Evolutionary conservation across 495 filamentous ascomycete genomes (phyloP).

Genomic region (Penicillium longicatenatum): DNA sequence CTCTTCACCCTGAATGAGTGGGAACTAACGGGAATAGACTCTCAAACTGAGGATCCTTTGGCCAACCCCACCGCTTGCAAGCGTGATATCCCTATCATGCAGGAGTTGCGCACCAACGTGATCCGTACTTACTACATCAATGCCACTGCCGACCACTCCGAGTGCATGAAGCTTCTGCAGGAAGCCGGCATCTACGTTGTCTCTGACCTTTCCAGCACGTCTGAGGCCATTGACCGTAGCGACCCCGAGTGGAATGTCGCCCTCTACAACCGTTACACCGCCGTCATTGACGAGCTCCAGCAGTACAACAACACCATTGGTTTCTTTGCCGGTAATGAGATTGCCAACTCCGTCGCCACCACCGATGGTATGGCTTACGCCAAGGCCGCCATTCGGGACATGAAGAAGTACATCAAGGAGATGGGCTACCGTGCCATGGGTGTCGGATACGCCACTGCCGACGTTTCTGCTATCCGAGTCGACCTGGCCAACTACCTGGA

Average conservation of each 20-base stretch:
- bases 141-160: constrained; percentile 72
- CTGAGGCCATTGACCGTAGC: constrained; percentile 79
- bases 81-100: constrained; percentile 81
- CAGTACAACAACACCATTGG: constrained; percentile 86
- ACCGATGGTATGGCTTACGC: constrained; percentile 88
- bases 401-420: constrained; percentile 84
- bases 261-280: constrained; percentile 77
- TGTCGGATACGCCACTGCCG: constrained; percentile 94
- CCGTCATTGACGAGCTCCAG: constrained; percentile 76
- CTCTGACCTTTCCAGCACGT: constrained; percentile 80
- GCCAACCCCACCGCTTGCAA: constrained; percentile 67
- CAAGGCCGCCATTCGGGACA: constrained; percentile 94
- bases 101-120: constrained; percentile 78
- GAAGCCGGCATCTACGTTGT: constrained; percentile 94
- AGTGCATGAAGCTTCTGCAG: constrained; percentile 80
- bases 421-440: constrained; percentile 77
- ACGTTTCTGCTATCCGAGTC: constrained; percentile 76
- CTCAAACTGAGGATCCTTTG: constrained; percentile 59
- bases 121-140: constrained; percentile 95
- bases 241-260: constrained; percentile 72
- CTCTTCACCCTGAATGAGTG: not conserved
- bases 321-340: constrained; percentile 98
- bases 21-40: constrained; percentile 32
- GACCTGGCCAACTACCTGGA: constrained; percentile 89
- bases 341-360: constrained; percentile 81